phyloP scores from a whole-genome alignment of 2,329 filamentous ascomycete species.

The Cercospora citrullina region DNA sequence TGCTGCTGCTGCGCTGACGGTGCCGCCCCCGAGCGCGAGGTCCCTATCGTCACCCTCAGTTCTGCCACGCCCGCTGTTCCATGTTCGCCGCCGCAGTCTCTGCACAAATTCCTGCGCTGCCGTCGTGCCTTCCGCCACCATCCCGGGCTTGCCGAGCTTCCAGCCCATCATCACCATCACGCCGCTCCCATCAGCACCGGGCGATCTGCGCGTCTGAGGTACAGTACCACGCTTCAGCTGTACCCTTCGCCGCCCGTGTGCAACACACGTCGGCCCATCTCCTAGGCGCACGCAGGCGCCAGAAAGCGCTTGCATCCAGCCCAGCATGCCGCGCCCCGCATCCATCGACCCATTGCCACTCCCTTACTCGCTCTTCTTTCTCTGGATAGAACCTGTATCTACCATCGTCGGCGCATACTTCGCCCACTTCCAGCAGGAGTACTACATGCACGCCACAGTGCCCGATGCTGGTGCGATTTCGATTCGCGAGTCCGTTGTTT shows the following conservation, averaged over 20 bases:
- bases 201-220: background rate
- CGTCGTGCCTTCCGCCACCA: background rate
- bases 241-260: background rate
- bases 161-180: background rate
- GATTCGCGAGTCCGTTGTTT: conserved; percentile 61
- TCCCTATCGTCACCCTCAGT: background rate
- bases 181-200: background rate
- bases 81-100: background rate
- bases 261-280: background rate
- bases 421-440: conserved; percentile 52
- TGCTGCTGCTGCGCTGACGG: background rate
- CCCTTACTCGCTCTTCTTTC: conserved; percentile 71
- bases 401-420: conserved; percentile 56
- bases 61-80: background rate
- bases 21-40: background rate
- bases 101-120: background rate
- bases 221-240: background rate
- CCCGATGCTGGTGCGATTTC: conserved; percentile 50
- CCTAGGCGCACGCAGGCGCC: background rate
- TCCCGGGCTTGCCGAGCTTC: background rate
- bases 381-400: conserved; percentile 65
- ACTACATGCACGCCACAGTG: conserved; percentile 58
- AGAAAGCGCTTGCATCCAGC: background rate
- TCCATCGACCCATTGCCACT: conserved; percentile 51
- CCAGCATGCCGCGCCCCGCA: conserved; percentile 5